Evolutionary conservation across 1,284 basidiomycete species (phyloP).

Genomic region (Termitomyces sp.): DNA sequence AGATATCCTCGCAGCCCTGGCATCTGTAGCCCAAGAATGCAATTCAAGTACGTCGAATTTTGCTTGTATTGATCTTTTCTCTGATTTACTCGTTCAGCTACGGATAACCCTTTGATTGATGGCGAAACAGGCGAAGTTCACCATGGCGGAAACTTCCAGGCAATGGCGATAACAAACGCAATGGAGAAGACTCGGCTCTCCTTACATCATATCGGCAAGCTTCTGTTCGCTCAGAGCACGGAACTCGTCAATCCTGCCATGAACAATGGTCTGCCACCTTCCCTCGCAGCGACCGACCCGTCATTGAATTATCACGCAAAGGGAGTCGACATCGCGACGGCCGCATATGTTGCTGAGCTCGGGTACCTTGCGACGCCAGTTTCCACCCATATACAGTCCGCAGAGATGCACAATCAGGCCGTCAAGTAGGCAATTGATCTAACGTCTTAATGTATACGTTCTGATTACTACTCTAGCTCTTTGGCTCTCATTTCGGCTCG

Average conservation of each 20-base stretch:
- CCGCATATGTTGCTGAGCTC: slow-evolving; percentile 77
- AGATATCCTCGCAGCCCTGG: slow-evolving; percentile 65
- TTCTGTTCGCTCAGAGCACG: slow-evolving; percentile 79
- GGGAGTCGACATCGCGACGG: slow-evolving; percentile 81
- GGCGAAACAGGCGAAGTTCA: slow-evolving; percentile 62
- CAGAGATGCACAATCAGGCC: slow-evolving; percentile 86
- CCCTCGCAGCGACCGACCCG: slow-evolving; percentile 77
- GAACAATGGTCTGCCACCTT: slow-evolving; percentile 81
- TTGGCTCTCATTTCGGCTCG: slow-evolving; percentile 77
- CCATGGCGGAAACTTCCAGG: slow-evolving; percentile 81
- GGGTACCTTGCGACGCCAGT: slow-evolving; percentile 82
- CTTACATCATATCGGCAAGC: slow-evolving; percentile 77
- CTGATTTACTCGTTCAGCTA: slow-evolving; percentile 39
- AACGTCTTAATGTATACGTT: background rate
- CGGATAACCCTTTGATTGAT: slow-evolving; percentile 74
- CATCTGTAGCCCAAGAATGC: slow-evolving; percentile 69
- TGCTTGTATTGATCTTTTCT: slow-evolving; percentile 6
- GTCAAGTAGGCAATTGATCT: slow-evolving; percentile 57
- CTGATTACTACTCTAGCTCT: slow-evolving; percentile 44
- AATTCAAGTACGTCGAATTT: slow-evolving; percentile 68
- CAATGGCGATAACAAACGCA: slow-evolving; percentile 80
- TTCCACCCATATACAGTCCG: slow-evolving; percentile 79
- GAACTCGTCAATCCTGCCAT: slow-evolving; percentile 78
- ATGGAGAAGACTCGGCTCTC: slow-evolving; percentile 86
- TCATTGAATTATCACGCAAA: slow-evolving; percentile 82